These are phyloP conservation scores for Stephania japonica DNA, from an alignment of 164 flowering plant genomes.

Conservation along the genomic window DNA sequence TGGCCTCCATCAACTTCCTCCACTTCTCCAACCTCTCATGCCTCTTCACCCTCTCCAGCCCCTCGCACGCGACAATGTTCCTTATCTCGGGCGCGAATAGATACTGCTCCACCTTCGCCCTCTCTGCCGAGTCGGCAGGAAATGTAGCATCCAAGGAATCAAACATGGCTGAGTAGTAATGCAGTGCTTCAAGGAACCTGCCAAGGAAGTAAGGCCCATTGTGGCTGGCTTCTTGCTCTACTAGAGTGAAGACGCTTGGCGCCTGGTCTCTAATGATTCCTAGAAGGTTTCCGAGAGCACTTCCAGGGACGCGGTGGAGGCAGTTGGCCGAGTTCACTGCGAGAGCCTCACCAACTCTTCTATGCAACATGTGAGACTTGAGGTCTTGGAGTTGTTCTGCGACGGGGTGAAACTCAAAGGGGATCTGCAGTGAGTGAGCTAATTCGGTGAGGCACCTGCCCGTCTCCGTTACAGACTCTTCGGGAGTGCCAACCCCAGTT, in stretches of 20 bases:
- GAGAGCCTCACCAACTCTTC: conserved; percentile 65
- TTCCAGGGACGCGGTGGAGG: conserved; percentile 52
- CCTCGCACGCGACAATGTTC: conserved; percentile 70
- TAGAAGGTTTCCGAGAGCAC: conserved; percentile 38
- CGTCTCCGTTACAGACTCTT: conserved; percentile 43
- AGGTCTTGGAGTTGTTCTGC: conserved; percentile 55
- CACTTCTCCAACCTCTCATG: conserved; percentile 74
- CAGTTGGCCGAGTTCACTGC: conserved; percentile 58
- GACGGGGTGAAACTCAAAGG: conserved; percentile 65
- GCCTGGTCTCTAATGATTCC: conserved; percentile 66
- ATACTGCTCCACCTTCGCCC: conserved; percentile 69
- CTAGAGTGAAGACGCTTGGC: conserved; percentile 59
- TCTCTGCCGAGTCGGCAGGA: conserved; percentile 46
- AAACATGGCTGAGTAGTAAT: conserved; percentile 67
- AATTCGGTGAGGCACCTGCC: conserved; percentile 51
- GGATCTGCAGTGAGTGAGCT: conserved; percentile 57
- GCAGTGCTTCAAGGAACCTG: conserved; percentile 64
- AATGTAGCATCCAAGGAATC: conserved; percentile 71
- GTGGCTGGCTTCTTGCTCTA: conserved; percentile 75
- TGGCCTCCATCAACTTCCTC: conserved; percentile 66
- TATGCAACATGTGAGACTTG: conserved; percentile 60
- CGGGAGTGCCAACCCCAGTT: conserved; percentile 57
- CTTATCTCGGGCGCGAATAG: conserved; percentile 62
- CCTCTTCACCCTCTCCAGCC: conserved; percentile 52
- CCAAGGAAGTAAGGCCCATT: conserved; percentile 70